Evolutionary conservation across 352 stramenopile genomes (phyloP), one percentile per base, ranked within the genome.

Genomic region (Phytopythium kandeliae): DNA sequence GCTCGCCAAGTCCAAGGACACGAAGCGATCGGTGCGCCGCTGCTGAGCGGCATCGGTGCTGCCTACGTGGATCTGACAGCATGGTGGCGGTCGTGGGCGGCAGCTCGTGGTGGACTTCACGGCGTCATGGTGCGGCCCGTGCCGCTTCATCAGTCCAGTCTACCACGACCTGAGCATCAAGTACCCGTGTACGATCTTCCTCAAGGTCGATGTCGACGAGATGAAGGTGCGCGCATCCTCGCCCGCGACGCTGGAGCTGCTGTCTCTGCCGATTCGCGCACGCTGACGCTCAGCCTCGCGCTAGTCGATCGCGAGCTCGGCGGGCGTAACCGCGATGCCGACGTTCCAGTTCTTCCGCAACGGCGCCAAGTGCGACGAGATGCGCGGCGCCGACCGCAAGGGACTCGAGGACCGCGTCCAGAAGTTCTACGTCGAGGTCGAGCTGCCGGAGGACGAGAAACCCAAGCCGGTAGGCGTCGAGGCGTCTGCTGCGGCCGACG

Each of bases 271-370:
- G n/a, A n/a, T n/a, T n/a, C n/a, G n/a, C n/a, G n/a, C n/a, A n/a
- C n/a, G n/a, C n/a, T n/a, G n/a, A n/a, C n/a, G n/a, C n/a, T n/a
- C 34, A 40, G 19, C 36, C 3, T 36, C 12, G 15, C n/a, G 30
- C 12, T 16, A 89, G 47, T 61, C 88, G 34, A 74, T 95, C 51
- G 66, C 78, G 1, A 57, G 62, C 25, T 57, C 55, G 11, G 91
- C 78, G 60, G 87, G 81, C 24, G 88, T 98, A 62, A 75, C 62
- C 13, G 85, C 89, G 35, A 98, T 98, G 91, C 94, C 94, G 8
- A 98, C 94, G n/a, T 98, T 98, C 68, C 87, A 97, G 54, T 92
- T 98, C 60, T 98, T 86, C 65, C 93, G 95, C 61, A 82, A 81
- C 46, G 88, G 87, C 40, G 71, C 62, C 28, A 96, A 92, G 66